Base-by-base conservation (phyloP, 1,139 yeast genomes). In the Arxiozyma slooffiae region DNA sequence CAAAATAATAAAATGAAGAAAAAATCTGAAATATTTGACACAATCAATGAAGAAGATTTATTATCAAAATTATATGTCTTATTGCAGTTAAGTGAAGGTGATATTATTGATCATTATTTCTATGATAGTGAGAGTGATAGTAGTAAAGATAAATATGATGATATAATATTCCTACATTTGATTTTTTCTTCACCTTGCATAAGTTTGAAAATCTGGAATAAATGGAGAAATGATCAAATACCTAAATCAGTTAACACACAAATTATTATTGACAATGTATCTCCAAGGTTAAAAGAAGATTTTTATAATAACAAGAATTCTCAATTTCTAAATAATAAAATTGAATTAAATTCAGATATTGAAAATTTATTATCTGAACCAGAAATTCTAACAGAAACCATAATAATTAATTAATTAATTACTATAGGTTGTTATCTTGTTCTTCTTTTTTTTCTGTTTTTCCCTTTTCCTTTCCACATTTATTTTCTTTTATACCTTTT, bases 361-460 rank as follows among this genome's bases (percentile, higher is more conserved):
- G 44, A 41, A 17, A 26, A 38, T 21, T 39, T 23, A 24, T 16
- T 38, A 44, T 18, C 20, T 7, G 23, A n/a, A 20, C 17, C 30
- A 42, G 16, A 44, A 42, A 16, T 38, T 50, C 39, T 47, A 14
- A 30, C 39, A 16, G 44, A 44, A 30, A 49, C 45, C 4, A 34
- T 18, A 21, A 44, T 41, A 34, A 46, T 8, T 17, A n/a, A 42
- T 18, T 42, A 22, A 26, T 17, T 24, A 24, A 18, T 21, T 18
- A 40, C 22, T 11, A 21, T 34, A 18, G 7, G 17, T 30, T 16
- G 21, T 30, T 16, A 9, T 21, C 20, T 38, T 30, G 11, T 18
- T 38, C 6, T 20, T 9, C 23, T 3, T 16, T 39, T 39, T 39
- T 21, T 20, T 11, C 2, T 14, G 22, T 39, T 21, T 30, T 6